Conservation (phyloP, 139 green algal genomes). For the Closterium sp. region DNA sequence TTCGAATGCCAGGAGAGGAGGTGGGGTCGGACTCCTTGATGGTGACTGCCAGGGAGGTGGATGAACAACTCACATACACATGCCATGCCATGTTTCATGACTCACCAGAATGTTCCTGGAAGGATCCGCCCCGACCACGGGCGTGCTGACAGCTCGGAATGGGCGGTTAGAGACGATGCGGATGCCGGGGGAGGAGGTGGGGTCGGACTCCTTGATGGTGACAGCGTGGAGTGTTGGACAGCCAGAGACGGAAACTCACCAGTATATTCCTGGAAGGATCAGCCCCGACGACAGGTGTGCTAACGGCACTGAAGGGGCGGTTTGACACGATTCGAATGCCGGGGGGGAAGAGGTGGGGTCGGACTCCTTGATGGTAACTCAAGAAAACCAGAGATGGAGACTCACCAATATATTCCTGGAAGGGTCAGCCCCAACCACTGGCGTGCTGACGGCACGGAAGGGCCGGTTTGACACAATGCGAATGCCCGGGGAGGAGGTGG, state of each 20-base stretch:
- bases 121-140: constrained; percentile 4
- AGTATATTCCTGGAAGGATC: background rate
- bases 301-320: constrained; percentile 8
- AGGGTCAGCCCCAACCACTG: constrained; percentile 18
- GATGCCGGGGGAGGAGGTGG: background rate
- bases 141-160: constrained; percentile 15
- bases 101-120: background rate
- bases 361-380: background rate
- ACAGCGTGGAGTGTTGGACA: too few species aligned
- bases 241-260: too few species aligned
- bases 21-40: constrained; percentile 10
- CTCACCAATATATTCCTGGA: constrained; percentile 16
- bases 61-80: background rate
- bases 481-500: constrained; percentile 15
- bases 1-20: constrained; percentile 4
- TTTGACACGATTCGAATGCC: constrained; percentile 6
- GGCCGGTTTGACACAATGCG: constrained; percentile 24
- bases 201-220: background rate
- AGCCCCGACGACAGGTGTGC: constrained; percentile 12
- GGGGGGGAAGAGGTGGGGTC: background rate
- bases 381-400: background rate
- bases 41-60: background rate
- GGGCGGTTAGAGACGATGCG: background rate
- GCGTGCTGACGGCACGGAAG: constrained; percentile 22
- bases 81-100: too few species aligned